Percentiles rank a stretch among this genome's conserved stretches.
Evolutionary conservation across 768 basidiomycete genomes (phyloP).

Genomic region (Agrocybe pediades): DNA sequence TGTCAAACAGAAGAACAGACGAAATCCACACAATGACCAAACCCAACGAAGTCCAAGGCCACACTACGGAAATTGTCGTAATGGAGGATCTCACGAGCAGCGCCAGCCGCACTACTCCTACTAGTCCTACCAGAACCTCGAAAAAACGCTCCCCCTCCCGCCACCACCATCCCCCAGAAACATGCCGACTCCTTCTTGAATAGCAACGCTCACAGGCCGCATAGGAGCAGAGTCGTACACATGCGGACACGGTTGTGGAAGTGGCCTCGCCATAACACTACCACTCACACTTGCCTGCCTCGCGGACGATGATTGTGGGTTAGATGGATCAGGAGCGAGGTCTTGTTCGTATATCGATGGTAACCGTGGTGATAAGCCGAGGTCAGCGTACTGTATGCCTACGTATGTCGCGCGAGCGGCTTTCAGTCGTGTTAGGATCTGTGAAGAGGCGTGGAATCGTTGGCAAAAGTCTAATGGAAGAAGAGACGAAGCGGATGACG

Average conservation of each 20-base stretch:
- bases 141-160: constrained; percentile 57
- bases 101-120: no score
- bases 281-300: constrained; percentile 33
- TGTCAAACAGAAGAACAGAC: no score
- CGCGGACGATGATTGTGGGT: constrained; percentile 12
- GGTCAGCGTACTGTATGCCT: constrained; percentile 44
- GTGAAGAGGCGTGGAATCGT: no score
- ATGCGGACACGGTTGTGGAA: constrained; percentile 80
- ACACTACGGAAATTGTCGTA: no score
- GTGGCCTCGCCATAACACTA: constrained; percentile 43
- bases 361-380: constrained; percentile 53
- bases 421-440: constrained; percentile 63
- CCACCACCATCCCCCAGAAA: constrained; percentile 41
- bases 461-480: no score
- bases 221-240: constrained; percentile 77
- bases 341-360: constrained; percentile 81
- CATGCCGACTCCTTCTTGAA: constrained; percentile 72
- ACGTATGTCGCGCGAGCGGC: constrained; percentile 59
- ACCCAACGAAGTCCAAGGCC: no score
- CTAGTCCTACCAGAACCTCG: constrained; percentile 58
- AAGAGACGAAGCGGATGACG: background rate
- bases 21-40: no score
- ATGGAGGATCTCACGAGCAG: no score
- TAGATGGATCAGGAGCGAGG: constrained; percentile 32
- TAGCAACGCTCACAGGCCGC: constrained; percentile 73